These are phyloP conservation scores for Leccinellum rugosiceps DNA, from an alignment of 768 basidiomycete genomes.

Conservation along the genomic window DNA sequence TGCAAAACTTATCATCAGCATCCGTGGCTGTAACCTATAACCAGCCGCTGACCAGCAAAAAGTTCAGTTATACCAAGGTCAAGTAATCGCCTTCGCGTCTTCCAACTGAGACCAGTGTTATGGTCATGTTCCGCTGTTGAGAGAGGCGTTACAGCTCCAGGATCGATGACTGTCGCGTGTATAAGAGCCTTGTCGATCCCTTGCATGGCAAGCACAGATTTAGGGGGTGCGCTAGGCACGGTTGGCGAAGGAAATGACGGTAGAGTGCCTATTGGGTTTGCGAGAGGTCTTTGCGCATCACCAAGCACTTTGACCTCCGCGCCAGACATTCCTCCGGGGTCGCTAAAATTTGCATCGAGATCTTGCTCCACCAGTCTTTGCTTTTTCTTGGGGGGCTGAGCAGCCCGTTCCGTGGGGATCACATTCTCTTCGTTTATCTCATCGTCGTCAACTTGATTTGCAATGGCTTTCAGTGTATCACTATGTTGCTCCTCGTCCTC, in stretches of 20 bases:
- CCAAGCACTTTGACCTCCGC: not conserved
- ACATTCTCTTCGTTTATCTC: conserved; percentile 7
- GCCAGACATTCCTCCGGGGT: not conserved
- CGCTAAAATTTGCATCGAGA: conserved; percentile 16
- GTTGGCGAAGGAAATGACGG: conserved; percentile 69
- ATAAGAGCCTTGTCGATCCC: conserved; percentile 74
- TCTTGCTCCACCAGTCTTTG: conserved; percentile 33
- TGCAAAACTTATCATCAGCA: conserved; percentile 32
- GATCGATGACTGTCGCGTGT: conserved; percentile 66
- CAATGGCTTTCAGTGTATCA: conserved; percentile 13
- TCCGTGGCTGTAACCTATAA: not conserved
- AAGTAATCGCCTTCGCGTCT: conserved; percentile 56
- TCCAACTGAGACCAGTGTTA: conserved; percentile 53
- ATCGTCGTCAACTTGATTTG: conserved; percentile 16
- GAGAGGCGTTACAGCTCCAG: conserved; percentile 45
- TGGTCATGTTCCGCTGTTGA: conserved; percentile 35
- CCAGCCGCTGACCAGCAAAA: conserved; percentile 69
- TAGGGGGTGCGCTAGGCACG: conserved; percentile 66
- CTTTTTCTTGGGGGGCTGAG: conserved; percentile 43
- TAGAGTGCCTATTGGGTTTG: conserved; percentile 37
- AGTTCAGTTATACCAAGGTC: conserved; percentile 82
- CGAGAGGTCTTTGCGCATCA: conserved; percentile 4
- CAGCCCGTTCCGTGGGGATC: conserved; percentile 2
- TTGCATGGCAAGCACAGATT: conserved; percentile 67
- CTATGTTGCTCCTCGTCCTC: conserved; percentile 22